Percentiles rank a stretch among this genome's conserved stretches.
Conservation (phyloP, 768 basidiomycete species). For the Leccinum variicolor region DNA sequence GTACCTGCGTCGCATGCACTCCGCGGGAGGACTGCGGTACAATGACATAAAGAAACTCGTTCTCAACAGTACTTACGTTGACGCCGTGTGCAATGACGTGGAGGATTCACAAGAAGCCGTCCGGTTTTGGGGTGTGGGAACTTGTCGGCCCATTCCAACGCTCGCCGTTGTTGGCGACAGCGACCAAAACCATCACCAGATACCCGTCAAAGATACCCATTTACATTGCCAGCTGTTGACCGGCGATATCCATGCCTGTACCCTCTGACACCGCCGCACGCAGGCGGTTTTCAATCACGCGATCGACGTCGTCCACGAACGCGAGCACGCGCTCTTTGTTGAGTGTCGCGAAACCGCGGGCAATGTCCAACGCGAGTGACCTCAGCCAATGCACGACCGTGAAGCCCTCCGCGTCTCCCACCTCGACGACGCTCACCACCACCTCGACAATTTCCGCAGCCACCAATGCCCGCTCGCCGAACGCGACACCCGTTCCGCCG, state of each 20-base stretch:
- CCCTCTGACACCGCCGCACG: slow-evolving; percentile 58
- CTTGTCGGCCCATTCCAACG: slow-evolving; percentile 7
- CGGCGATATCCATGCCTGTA: slow-evolving; percentile 21
- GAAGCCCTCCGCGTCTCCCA: slow-evolving; percentile 30
- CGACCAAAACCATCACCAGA: slow-evolving; percentile 9
- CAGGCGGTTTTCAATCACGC: slow-evolving; percentile 35
- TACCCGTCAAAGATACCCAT: slow-evolving; percentile 14
- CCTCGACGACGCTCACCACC: slow-evolving; percentile 26
- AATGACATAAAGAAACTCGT: neutral
- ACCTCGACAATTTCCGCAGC: slow-evolving; percentile 25
- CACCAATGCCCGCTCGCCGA: slow-evolving; percentile 40
- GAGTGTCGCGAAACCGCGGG: slow-evolving; percentile 48
- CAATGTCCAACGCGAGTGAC: slow-evolving; percentile 49
- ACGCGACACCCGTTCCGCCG: slow-evolving; percentile 47
- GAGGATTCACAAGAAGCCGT: neutral
- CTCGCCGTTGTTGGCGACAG: slow-evolving; percentile 16
- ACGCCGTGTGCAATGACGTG: too few species aligned
- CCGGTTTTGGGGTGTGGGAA: slow-evolving; percentile 19
- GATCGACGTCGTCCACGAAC: slow-evolving; percentile 30
- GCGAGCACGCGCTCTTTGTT: slow-evolving; percentile 38
- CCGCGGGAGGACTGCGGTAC: neutral
- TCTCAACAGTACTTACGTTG: too few species aligned
- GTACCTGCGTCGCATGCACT: neutral
- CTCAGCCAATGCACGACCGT: slow-evolving; percentile 51
- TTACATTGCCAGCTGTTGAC: slow-evolving; percentile 1